Base-by-base conservation (phyloP, 768 basidiomycete species). In the Dacryopinax primogenitus region DNA sequence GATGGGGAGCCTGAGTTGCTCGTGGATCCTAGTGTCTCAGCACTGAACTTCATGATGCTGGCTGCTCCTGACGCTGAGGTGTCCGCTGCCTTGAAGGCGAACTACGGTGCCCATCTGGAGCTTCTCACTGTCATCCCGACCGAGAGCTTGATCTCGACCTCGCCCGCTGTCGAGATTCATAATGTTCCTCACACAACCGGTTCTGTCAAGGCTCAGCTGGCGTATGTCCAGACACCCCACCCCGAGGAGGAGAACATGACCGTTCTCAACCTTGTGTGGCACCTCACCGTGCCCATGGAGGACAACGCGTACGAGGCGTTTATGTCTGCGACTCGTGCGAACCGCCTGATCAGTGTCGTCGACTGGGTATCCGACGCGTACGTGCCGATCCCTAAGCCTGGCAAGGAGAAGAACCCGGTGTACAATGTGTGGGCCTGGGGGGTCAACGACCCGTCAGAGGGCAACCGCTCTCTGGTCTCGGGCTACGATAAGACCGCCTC, bases 231-330 rank as follows among this genome's bases (percentile, higher is more conserved):
- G 72, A 84, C 92, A 11, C 90, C 91, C 15, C 73, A 74, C 65
- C 80, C 78, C 51, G 80, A 83, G 37, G 75, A 81, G 28, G 83
- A 72, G 28, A 64, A 75, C 76, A 33, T 80, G 33, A 63, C 82
- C 11, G 79, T 81, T 32, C 80, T 95, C 37, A 80, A 82, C 71
- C 83, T 91, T 67, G 91, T 91, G 2, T 97, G 89, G 90, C 87
- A 85, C 85, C 88, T 93, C 71, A 91, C 93, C 72, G 87, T 95
- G 47, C 88, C 92, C 80, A 91, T 95, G 88, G 72, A 86, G 72
- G 86, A 96, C 76, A 97, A 93, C 76, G 95, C 91, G 91, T 98
- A 98, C 70, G 92, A 97, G 74, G 83, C 92, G 2, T 82, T 90
- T 23, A 86, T 99, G 41, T 86, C 88, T 12, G 85, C 83, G 1